Evolutionary conservation across 1,139 yeast genomes (phyloP).

Genomic region (Blastobotrys capitulatus): DNA sequence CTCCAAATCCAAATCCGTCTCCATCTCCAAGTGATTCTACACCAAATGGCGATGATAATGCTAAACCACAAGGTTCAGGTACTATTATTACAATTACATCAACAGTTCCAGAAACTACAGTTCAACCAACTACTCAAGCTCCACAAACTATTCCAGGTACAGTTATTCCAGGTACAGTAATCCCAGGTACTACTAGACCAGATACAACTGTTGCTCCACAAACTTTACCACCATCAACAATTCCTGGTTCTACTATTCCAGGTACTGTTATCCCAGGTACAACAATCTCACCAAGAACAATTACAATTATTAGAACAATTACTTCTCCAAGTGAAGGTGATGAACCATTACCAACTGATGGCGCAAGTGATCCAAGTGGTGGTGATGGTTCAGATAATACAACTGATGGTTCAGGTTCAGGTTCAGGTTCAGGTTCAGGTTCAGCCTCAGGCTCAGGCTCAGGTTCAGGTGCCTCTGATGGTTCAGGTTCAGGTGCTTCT

Average conservation of each 20-base stretch:
- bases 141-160: conserved; percentile 4
- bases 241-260: conserved; percentile 15
- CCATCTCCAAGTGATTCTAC: background rate
- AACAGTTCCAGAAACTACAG: conserved; percentile 16
- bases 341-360: background rate
- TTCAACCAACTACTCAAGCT: conserved; percentile 17
- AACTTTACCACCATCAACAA: conserved; percentile 14
- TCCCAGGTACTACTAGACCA: conserved; percentile 15
- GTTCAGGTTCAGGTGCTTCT: background rate
- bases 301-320: conserved; percentile 6
- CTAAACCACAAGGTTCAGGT: conserved; percentile 1
- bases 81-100: conserved; percentile 1
- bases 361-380: background rate
- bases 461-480: background rate
- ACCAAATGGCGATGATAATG: background rate
- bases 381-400: background rate
- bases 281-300: conserved; percentile 16
- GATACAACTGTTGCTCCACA: background rate
- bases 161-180: conserved; percentile 17
- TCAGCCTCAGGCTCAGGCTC: background rate
- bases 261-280: conserved; percentile 16
- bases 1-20: too few species aligned
- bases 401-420: background rate
- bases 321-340: conserved; percentile 7
- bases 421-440: background rate